These are phyloP conservation scores for Phoma sp. DNA, from an alignment of 2,329 filamentous ascomycete species.

Conservation along the genomic window DNA sequence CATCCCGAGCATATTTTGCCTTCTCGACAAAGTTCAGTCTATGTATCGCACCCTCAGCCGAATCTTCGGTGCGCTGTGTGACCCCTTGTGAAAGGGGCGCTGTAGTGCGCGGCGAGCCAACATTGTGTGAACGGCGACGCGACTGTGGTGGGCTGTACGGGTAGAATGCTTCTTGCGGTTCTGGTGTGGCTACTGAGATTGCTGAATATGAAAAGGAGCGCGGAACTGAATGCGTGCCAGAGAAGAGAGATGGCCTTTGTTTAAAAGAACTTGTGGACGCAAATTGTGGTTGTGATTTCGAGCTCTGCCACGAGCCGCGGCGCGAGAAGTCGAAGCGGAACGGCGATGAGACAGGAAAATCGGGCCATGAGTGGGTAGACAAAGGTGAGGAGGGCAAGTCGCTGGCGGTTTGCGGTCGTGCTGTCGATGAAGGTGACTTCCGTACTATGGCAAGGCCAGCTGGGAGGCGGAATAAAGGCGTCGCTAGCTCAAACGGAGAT, in stretches of 20 bases:
- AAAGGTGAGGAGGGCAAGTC: background rate
- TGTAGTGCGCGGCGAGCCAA: conserved; percentile 4
- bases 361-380: conserved; percentile 4
- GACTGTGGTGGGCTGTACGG: background rate
- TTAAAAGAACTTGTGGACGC: background rate
- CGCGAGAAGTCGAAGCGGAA: conserved; percentile 1
- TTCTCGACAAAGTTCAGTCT: conserved; percentile 24
- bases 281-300: background rate
- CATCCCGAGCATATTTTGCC: conserved; percentile 32
- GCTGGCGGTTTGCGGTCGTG: background rate
- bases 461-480: conserved; percentile 32
- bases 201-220: conserved; percentile 1
- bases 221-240: background rate
- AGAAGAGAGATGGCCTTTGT: background rate
- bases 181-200: background rate
- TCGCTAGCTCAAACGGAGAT: conserved; percentile 16
- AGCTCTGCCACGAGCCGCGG: conserved; percentile 1
- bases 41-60: background rate
- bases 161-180: background rate
- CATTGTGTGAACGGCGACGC: conserved; percentile 7
- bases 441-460: conserved; percentile 33
- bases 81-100: background rate
- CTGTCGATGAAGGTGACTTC: conserved; percentile 5
- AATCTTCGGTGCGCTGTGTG: background rate
- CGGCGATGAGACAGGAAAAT: conserved; percentile 2